Evolutionary conservation across 2,329 filamentous ascomycete genomes (phyloP), one percentile per base, ranked within the genome.

Genomic region (Xylariaceae sp.): DNA sequence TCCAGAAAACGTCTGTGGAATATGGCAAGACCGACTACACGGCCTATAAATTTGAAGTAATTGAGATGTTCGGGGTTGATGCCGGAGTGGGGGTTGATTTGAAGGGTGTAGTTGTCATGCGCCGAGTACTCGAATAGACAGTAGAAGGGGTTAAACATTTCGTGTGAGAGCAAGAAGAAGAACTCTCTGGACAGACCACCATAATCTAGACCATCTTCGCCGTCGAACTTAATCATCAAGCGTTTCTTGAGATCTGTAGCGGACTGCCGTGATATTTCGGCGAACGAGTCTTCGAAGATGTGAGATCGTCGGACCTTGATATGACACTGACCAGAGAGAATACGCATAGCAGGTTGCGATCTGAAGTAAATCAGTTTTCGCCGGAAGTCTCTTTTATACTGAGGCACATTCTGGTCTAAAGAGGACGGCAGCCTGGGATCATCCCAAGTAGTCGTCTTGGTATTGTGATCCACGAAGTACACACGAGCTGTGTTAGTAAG

Each of bases 121-220:
- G 94, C 94, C 22, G 94, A 97, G 72, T 99, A 99, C 74, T 99
- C 94, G 76, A 99, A 99, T 47, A 99, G 79, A 69, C 94, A 99
- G 76, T 99, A 99, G 75, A 99, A 99, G 31, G 94, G 94, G 71
- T 99, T 99, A 76, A 99, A 99, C 94, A 99, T 99, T 76, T 99
- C 94, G 73, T 99, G 94, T 14, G 92, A 97, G 48, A 99, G 82
- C 38, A 99, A 77, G 83, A 99, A 99, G 79, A 99, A 99, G 77
- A 99, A 99, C 72, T 99, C 94, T 81, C 91, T 82, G 33, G 94
- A 99, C 48, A 99, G 80, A 78, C 94, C 94, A 69, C 94, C 94
- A 66, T 99, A 99, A 72, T 99, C 94, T 53, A 99, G 75, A 72
- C 94, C 94, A 64, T 99, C 94, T 74, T 99, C 94, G 43, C 94